These are phyloP conservation scores for Astragalus membranaceus DNA, from an alignment of 306 rosid genomes.

Conservation along the genomic window DNA sequence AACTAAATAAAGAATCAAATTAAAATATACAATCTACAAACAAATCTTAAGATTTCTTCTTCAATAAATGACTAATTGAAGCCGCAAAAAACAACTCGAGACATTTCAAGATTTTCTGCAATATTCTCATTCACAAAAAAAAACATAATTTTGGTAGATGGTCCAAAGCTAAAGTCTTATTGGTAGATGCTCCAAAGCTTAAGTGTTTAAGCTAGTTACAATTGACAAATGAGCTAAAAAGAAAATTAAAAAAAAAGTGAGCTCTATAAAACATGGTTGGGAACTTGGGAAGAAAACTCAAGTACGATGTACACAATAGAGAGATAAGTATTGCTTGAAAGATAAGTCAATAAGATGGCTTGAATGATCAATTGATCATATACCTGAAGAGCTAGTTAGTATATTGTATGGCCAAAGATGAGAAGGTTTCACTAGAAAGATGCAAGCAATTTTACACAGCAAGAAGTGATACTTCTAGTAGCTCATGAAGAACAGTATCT, in stretches of 20 bases:
- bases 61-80: not conserved
- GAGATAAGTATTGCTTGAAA: not conserved
- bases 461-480: not conserved
- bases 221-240: not conserved
- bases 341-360: not conserved
- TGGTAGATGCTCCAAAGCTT: not conserved
- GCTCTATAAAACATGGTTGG: not conserved
- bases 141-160: not conserved
- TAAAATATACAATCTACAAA: not conserved
- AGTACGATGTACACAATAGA: not conserved
- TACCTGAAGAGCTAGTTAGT: too few species aligned
- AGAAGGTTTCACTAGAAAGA: not conserved
- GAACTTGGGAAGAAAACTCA: not conserved
- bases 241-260: not conserved
- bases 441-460: not conserved
- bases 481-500: not conserved
- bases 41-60: not conserved
- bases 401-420: too few species aligned
- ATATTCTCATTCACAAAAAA: not conserved
- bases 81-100: not conserved
- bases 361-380: not conserved
- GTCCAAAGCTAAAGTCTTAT: not conserved
- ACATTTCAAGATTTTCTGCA: not conserved
- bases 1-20: not conserved
- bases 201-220: not conserved